Percentiles rank a stretch among this genome's conserved stretches.
Evolutionary conservation across 495 filamentous ascomycete genomes (phyloP).

Genomic region (Tuber calosporum): DNA sequence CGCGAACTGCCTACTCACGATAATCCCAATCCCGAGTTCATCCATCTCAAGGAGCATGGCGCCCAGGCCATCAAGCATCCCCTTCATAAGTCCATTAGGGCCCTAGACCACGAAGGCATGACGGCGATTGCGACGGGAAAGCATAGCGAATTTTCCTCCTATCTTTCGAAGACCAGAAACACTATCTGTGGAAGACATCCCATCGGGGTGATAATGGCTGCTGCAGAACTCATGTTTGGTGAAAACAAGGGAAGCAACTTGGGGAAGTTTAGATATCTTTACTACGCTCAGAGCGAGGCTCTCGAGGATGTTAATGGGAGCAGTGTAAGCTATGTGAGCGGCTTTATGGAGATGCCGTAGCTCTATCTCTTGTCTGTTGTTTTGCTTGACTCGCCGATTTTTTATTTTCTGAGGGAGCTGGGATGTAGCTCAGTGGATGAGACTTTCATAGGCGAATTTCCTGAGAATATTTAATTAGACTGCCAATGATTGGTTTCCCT

Average conservation of each 20-base stretch:
- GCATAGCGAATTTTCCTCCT: slow-evolving; percentile 60
- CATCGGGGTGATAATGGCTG: slow-evolving; percentile 90
- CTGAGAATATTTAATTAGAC: not conserved
- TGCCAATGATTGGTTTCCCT: not conserved
- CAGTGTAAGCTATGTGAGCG: slow-evolving; percentile 90
- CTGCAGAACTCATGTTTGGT: slow-evolving; percentile 56
- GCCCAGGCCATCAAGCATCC: slow-evolving; percentile 35
- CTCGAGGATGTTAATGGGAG: slow-evolving; percentile 64
- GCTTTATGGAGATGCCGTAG: slow-evolving; percentile 46
- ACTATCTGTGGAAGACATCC: slow-evolving; percentile 95
- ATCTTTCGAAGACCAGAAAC: slow-evolving; percentile 67
- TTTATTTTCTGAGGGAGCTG: not conserved
- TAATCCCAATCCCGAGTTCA: slow-evolving; percentile 12
- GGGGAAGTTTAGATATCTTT: slow-evolving; percentile 66
- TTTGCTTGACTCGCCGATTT: not conserved
- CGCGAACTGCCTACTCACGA: slow-evolving; percentile 47
- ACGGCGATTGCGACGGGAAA: slow-evolving; percentile 67
- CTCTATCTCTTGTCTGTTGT: not conserved
- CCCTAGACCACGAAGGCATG: slow-evolving; percentile 75
- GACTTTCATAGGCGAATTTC: not conserved
- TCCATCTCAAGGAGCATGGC: slow-evolving; percentile 35
- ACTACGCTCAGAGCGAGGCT: slow-evolving; percentile 85
- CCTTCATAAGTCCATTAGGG: slow-evolving; percentile 74
- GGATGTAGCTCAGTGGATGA: not conserved
- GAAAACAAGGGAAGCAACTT: slow-evolving; percentile 47